Conservation (phyloP, 352 stramenopile genomes). For the Globisporangium ultimum region DNA sequence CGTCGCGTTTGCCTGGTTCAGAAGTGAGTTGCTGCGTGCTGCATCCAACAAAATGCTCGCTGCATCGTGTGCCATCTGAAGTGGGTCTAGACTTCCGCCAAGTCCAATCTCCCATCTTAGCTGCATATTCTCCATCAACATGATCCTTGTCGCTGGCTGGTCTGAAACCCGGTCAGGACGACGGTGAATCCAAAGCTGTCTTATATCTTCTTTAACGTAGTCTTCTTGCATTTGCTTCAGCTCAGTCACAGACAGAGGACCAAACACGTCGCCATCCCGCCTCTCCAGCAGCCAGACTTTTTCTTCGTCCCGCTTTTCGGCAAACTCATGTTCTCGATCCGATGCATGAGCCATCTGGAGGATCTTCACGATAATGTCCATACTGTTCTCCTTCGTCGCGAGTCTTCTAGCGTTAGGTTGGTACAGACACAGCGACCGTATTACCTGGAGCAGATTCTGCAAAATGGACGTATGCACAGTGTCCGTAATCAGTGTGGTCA, state of each 20-base stretch:
- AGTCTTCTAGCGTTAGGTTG: conserved; percentile 56
- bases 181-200: conserved; percentile 26
- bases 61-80: conserved; percentile 70
- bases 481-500: conserved; percentile 58
- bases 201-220: conserved; percentile 24
- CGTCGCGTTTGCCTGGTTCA: conserved; percentile 12
- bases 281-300: conserved; percentile 54
- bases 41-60: conserved; percentile 58
- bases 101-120: conserved; percentile 78
- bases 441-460: conserved; percentile 43
- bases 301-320: conserved; percentile 12
- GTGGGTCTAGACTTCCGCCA: conserved; percentile 34
- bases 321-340: conserved; percentile 22
- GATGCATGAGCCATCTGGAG: conserved; percentile 61
- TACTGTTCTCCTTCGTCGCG: conserved; percentile 23
- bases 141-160: conserved; percentile 19
- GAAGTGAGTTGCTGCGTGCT: conserved; percentile 60
- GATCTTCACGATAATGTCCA: conserved; percentile 56
- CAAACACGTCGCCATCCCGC: conserved; percentile 21
- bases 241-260: conserved; percentile 42
- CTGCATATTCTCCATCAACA: conserved; percentile 65
- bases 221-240: conserved; percentile 40
- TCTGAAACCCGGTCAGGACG: conserved; percentile 35
- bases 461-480: conserved; percentile 63
- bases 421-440: conserved; percentile 53